Conservation (phyloP, 345 rosid genomes). For the Moringa oleifera region DNA sequence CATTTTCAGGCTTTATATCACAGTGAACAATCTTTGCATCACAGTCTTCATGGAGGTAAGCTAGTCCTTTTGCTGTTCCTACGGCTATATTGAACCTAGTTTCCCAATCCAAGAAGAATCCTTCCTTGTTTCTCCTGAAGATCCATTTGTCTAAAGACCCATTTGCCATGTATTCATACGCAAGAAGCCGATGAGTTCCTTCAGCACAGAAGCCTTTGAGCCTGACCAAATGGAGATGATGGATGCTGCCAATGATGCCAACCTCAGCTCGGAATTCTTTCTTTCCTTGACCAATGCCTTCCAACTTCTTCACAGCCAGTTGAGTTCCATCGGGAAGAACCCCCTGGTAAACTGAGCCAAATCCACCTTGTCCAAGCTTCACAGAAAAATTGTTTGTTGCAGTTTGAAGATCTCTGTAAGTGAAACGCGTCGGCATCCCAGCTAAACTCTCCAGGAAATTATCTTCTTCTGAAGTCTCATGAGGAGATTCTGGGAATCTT, state of each 20-base stretch:
- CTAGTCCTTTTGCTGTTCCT: constrained; percentile 87
- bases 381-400: constrained; percentile 75
- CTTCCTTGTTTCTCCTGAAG: constrained; percentile 47
- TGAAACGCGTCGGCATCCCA: constrained; percentile 76
- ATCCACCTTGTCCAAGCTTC: constrained; percentile 94
- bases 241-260: constrained; percentile 84
- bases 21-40: constrained; percentile 80
- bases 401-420: constrained; percentile 67
- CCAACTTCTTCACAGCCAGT: constrained; percentile 91
- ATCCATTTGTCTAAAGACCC: constrained; percentile 92
- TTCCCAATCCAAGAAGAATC: constrained; percentile 54
- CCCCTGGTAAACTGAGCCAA: constrained; percentile 87
- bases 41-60: constrained; percentile 88
- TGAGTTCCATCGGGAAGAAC: constrained; percentile 67
- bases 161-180: constrained; percentile 78
- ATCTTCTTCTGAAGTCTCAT: constrained; percentile 65
- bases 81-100: constrained; percentile 72
- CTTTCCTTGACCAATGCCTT: constrained; percentile 92
- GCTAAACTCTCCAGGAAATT: constrained; percentile 63
- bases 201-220: constrained; percentile 87
- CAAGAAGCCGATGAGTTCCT: constrained; percentile 81
- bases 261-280: constrained; percentile 97
- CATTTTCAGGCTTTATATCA: constrained; percentile 92
- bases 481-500: constrained; percentile 30
- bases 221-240: constrained; percentile 83